phyloP scores from a whole-genome alignment of 805 yeast species.

The Metschnikowia drakensbergensis region DNA sequence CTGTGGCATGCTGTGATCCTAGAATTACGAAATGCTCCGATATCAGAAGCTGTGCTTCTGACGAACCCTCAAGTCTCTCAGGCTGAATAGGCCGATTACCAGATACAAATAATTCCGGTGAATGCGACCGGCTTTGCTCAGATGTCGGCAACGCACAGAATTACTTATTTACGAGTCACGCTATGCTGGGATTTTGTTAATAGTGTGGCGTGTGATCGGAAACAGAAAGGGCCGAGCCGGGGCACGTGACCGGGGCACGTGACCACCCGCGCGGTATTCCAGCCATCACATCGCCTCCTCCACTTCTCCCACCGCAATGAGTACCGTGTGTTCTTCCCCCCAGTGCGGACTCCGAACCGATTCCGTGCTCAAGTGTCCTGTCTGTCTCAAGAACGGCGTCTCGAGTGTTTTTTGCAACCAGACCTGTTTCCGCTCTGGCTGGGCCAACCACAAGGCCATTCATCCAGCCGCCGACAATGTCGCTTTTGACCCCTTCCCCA shows the following conservation, averaged over 20 bases:
- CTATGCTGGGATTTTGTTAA: too few species aligned
- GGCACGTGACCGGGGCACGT: neutral
- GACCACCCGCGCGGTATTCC: neutral
- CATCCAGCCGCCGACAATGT: slow-evolving; percentile 57
- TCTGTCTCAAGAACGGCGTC: slow-evolving; percentile 73
- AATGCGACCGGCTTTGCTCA: too few species aligned
- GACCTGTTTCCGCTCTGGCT: slow-evolving; percentile 69
- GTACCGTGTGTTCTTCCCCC: slow-evolving; percentile 60
- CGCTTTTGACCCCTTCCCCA: slow-evolving; percentile 86
- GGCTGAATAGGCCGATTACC: too few species aligned
- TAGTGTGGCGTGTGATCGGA: too few species aligned
- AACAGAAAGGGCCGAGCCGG: neutral
- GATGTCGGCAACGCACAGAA: too few species aligned
- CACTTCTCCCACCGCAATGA: slow-evolving; percentile 1
- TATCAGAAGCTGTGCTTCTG: too few species aligned
- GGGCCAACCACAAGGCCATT: slow-evolving; percentile 69
- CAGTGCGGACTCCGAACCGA: slow-evolving; percentile 81
- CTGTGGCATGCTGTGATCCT: too few species aligned
- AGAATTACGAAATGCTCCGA: too few species aligned
- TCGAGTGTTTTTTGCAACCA: slow-evolving; percentile 75
- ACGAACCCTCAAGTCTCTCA: too few species aligned
- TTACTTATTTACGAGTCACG: too few species aligned
- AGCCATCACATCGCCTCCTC: neutral
- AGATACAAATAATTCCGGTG: too few species aligned
- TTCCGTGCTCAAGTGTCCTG: slow-evolving; percentile 81